Evolutionary conservation across 2,329 filamentous ascomycete genomes (phyloP).

Genomic region (Cryphonectria carpinicola): DNA sequence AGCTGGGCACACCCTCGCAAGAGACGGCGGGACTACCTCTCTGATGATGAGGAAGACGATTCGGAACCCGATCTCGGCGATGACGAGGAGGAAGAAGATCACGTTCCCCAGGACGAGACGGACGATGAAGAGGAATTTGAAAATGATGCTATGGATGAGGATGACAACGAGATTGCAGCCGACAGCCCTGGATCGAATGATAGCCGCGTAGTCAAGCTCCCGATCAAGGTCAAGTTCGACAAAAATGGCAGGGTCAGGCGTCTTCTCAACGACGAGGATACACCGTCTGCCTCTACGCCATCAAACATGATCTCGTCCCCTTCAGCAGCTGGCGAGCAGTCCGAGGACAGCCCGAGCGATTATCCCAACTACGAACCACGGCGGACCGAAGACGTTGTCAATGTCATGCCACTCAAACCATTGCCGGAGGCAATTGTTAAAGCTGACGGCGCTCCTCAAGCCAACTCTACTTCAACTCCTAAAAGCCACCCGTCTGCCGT

Average conservation of each 20-base stretch:
- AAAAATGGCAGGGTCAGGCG: slow-evolving; percentile 40
- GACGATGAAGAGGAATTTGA: slow-evolving; percentile 63
- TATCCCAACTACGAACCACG: slow-evolving; percentile 23
- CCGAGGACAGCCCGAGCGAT: slow-evolving; percentile 23
- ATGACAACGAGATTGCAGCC: slow-evolving; percentile 50
- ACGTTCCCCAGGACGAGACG: slow-evolving; percentile 62
- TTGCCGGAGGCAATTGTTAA: background rate
- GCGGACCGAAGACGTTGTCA: slow-evolving; percentile 27
- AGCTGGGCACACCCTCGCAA: slow-evolving; percentile 48
- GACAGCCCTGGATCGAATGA: slow-evolving; percentile 37
- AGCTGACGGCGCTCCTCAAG: background rate
- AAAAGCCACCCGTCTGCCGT: background rate
- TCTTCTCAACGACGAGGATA: slow-evolving; percentile 38
- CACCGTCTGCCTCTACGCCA: slow-evolving; percentile 30
- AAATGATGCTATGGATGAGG: slow-evolving; percentile 58
- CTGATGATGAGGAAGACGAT: slow-evolving; percentile 65
- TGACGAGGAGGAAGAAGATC: slow-evolving; percentile 74
- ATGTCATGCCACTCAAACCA: slow-evolving; percentile 25
- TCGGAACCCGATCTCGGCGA: slow-evolving; percentile 77
- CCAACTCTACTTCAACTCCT: background rate
- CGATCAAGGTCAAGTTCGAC: slow-evolving; percentile 50
- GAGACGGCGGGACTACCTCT: slow-evolving; percentile 58
- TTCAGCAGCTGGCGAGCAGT: slow-evolving; percentile 13
- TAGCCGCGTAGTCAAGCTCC: slow-evolving; percentile 77
- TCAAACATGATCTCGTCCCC: slow-evolving; percentile 24